These are phyloP conservation scores for Tuber borchii DNA, from an alignment of 495 filamentous ascomycete species.

Conservation along the genomic window DNA sequence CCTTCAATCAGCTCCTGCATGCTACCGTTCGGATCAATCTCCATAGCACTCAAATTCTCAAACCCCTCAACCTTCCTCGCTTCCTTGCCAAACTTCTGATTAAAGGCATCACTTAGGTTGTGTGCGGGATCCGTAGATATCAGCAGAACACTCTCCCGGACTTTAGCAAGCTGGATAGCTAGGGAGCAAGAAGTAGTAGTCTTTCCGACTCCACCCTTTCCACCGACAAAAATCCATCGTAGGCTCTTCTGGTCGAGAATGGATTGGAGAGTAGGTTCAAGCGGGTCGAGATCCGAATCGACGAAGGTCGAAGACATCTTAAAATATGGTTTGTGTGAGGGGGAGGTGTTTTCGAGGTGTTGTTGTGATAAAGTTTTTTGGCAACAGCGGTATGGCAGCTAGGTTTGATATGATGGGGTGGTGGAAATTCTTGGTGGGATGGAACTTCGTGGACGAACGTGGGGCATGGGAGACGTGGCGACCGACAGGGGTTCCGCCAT, in stretches of 20 bases:
- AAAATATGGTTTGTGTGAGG: not conserved
- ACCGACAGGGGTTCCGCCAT: not conserved
- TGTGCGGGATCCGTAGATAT: constrained; percentile 98
- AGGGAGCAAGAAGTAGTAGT: constrained; percentile 97
- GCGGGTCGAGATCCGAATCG: constrained; percentile 61
- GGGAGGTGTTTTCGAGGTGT: not conserved
- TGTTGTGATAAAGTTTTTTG: not conserved
- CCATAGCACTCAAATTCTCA: constrained; percentile 93
- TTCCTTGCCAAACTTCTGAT: constrained; percentile 99
- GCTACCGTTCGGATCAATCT: constrained; percentile 97
- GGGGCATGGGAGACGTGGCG: constrained; percentile 1
- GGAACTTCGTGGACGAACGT: not conserved
- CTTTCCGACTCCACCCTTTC: constrained; percentile 99
- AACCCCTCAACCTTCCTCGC: constrained; percentile 87
- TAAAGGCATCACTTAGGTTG: constrained; percentile 96
- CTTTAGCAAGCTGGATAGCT: constrained; percentile 95
- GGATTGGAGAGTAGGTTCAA: constrained; percentile 89
- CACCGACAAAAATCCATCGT: constrained; percentile 98
- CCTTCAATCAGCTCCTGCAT: constrained; percentile 78
- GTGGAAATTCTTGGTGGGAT: not conserved
- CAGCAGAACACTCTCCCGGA: constrained; percentile 87
- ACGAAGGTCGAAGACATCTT: constrained; percentile 10
- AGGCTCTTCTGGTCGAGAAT: constrained; percentile 89
- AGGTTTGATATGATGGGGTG: constrained; percentile 1
- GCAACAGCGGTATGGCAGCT: not conserved